phyloP scores from a whole-genome alignment of 768 basidiomycete genomes.

The Daedaleopsis nitida region DNA sequence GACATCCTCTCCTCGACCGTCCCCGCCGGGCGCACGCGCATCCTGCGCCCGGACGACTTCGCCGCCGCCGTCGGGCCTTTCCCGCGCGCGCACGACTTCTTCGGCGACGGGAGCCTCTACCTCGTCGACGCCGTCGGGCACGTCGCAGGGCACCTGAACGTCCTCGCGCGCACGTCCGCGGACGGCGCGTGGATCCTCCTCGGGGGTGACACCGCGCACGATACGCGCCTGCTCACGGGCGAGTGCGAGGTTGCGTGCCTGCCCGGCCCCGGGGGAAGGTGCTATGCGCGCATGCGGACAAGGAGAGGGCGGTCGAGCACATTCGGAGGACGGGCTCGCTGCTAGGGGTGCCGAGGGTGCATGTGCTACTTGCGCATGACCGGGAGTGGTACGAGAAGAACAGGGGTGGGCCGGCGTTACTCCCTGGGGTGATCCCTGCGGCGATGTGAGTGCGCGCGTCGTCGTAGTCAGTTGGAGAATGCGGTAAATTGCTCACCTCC shows the following conservation, averaged over 20 bases:
- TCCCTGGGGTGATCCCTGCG: slow-evolving; percentile 18
- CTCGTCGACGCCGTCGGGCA: slow-evolving; percentile 62
- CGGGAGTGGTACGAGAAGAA: slow-evolving; percentile 51
- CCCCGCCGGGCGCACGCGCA: slow-evolving; percentile 20
- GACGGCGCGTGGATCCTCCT: slow-evolving; percentile 48
- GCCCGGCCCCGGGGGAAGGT: slow-evolving; percentile 19
- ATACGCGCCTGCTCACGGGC: slow-evolving; percentile 9
- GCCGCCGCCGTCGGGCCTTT: slow-evolving; percentile 48
- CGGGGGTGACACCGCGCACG: slow-evolving; percentile 13
- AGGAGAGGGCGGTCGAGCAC: slow-evolving; percentile 43
- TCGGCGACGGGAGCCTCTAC: slow-evolving; percentile 59
- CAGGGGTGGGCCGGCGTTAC: slow-evolving; percentile 17
- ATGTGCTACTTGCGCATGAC: slow-evolving; percentile 57
- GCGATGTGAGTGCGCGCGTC: too few species aligned
- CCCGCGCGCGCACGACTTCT: slow-evolving; percentile 52
- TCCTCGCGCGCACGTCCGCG: slow-evolving; percentile 55
- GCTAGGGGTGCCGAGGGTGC: slow-evolving; percentile 38
- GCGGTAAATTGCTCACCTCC: too few species aligned
- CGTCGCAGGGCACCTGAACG: slow-evolving; percentile 53
- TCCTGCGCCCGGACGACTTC: slow-evolving; percentile 34
- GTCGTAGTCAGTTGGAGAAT: too few species aligned
- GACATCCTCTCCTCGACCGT: slow-evolving; percentile 5
- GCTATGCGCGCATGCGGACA: slow-evolving; percentile 47
- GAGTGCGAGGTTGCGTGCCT: slow-evolving; percentile 43
- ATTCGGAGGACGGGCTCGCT: slow-evolving; percentile 41